Conservation (phyloP, 441 rosid genomes). For the Adansonia grandidieri region DNA sequence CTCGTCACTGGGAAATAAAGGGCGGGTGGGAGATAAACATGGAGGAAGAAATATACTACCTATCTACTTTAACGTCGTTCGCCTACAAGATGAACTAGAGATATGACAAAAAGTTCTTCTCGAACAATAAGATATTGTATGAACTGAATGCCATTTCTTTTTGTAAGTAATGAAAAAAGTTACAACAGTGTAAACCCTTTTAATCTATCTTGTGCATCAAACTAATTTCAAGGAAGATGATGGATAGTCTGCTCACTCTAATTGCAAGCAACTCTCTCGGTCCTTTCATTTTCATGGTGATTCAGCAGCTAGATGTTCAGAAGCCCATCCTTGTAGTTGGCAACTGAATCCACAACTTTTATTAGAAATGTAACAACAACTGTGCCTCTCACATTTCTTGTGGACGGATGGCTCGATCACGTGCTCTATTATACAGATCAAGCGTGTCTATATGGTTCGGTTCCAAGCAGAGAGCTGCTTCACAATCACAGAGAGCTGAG, state of each 20-base stretch:
- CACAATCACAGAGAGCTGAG: slow-evolving; percentile 61
- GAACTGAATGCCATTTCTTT: slow-evolving; percentile 18
- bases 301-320: slow-evolving; percentile 15
- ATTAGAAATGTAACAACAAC: neutral
- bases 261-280: slow-evolving; percentile 19
- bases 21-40: neutral
- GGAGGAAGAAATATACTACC: neutral
- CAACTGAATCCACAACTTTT: neutral
- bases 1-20: neutral
- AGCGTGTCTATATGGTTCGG: slow-evolving; percentile 61
- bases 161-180: slow-evolving; percentile 21
- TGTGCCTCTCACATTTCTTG: slow-evolving; percentile 36
- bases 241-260: slow-evolving; percentile 5
- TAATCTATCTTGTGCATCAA: too few species aligned
- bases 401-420: slow-evolving; percentile 41
- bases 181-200: slow-evolving; percentile 12
- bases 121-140: neutral
- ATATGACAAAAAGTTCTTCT: slow-evolving; percentile 14
- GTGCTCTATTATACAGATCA: slow-evolving; percentile 53
- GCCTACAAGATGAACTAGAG: slow-evolving; percentile 35
- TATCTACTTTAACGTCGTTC: slow-evolving; percentile 23
- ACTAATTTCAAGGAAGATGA: neutral
- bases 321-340: neutral
- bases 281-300: neutral
- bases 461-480: slow-evolving; percentile 76